phyloP scores from a whole-genome alignment of 148 eudicot genomes.

The Fagopyrum homotropicum region DNA sequence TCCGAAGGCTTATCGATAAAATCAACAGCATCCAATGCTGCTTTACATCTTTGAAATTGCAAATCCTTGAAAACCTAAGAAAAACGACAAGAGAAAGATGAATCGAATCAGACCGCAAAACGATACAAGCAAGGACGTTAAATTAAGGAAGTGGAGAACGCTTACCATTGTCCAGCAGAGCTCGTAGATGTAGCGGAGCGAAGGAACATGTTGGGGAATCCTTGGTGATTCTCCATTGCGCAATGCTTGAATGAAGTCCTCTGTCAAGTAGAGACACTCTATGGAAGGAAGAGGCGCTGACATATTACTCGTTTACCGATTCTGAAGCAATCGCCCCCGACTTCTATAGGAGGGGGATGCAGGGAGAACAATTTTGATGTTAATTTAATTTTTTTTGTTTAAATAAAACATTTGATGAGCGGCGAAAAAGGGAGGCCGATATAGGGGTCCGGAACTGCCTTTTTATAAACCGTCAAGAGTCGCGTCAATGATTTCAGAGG shows the following conservation, averaged over 20 bases:
- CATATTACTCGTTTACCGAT: background rate
- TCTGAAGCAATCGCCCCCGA: background rate
- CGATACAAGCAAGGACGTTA: background rate
- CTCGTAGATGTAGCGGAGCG: conserved; percentile 73
- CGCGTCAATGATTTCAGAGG: no score
- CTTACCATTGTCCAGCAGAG: conserved; percentile 69
- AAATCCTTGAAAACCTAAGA: conserved; percentile 65
- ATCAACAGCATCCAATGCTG: conserved; percentile 74
- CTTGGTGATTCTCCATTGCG: conserved; percentile 55
- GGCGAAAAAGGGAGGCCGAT: no score
- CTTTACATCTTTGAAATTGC: conserved; percentile 83
- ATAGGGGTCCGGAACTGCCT: no score
- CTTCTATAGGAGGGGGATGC: no score
- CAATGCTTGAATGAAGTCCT: conserved; percentile 57
- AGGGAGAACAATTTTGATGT: no score
- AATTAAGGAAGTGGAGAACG: background rate
- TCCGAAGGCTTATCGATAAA: conserved; percentile 41
- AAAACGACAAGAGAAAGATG: background rate
- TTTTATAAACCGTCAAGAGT: no score
- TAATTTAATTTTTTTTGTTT: no score
- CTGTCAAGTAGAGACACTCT: conserved; percentile 47
- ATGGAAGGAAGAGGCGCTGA: conserved; percentile 52
- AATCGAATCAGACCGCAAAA: background rate
- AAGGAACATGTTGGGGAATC: conserved; percentile 37
- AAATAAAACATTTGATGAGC: no score